Evolutionary conservation across 1,284 basidiomycete species (phyloP).

Genomic region (Ustilago hordei): DNA sequence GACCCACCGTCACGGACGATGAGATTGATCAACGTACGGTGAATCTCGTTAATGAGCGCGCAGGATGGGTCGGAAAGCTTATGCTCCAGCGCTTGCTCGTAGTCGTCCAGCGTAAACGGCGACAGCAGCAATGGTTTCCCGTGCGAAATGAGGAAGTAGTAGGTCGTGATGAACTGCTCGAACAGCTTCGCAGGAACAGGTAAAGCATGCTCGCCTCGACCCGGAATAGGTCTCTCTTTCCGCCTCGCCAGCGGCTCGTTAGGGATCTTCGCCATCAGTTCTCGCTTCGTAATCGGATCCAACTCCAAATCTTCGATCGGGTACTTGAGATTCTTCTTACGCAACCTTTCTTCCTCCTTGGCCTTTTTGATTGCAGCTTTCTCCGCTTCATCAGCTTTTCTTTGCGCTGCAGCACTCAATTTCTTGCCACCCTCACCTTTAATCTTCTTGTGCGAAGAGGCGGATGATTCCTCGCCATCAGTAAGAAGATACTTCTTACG

Average conservation of each 20-base stretch:
- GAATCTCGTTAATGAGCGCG: constrained; percentile 84
- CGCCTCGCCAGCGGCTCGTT: constrained; percentile 54
- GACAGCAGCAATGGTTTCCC: constrained; percentile 89
- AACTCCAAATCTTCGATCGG: constrained; percentile 73
- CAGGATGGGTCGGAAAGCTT: constrained; percentile 78
- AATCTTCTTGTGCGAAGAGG: constrained; percentile 68
- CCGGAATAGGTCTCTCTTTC: constrained; percentile 75
- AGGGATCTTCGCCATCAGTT: constrained; percentile 58
- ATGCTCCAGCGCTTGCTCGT: constrained; percentile 87
- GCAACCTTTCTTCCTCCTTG: constrained; percentile 74
- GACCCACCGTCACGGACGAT: constrained; percentile 78
- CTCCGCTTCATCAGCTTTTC: constrained; percentile 43
- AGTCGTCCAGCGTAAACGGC: constrained; percentile 92
- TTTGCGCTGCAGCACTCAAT: constrained; percentile 38
- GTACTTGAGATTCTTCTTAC: constrained; percentile 83
- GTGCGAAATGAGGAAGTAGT: constrained; percentile 92
- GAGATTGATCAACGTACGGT: constrained; percentile 87
- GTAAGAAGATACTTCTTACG: constrained; percentile 75
- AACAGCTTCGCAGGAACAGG: constrained; percentile 80
- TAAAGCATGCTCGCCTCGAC: constrained; percentile 80
- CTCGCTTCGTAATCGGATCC: constrained; percentile 65
- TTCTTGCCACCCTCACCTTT: constrained; percentile 37
- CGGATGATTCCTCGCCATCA: constrained; percentile 79
- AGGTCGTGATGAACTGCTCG: constrained; percentile 85
- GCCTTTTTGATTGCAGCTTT: constrained; percentile 45